Conservation (phyloP, 805 yeast species). For the Kuraishia piskuri region DNA sequence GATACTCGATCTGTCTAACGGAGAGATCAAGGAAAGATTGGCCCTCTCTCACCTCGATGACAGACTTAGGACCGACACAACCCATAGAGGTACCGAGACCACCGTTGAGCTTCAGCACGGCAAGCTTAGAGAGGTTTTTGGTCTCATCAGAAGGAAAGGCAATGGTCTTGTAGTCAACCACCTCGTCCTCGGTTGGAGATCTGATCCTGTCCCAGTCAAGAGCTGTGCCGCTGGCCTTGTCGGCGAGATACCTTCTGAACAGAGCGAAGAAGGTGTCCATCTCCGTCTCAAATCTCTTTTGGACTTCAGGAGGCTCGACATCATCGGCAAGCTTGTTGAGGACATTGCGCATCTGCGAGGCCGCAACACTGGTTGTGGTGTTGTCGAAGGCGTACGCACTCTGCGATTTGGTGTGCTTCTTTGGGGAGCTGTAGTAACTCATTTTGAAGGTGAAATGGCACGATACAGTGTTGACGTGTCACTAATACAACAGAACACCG, state of each 20-base stretch:
- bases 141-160: slow-evolving; percentile 25
- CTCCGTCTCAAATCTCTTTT: slow-evolving; percentile 68
- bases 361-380: slow-evolving; percentile 91
- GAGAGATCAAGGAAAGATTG: slow-evolving; percentile 92
- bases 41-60: slow-evolving; percentile 97
- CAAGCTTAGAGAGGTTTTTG: slow-evolving; percentile 67
- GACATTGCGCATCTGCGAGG: slow-evolving; percentile 96
- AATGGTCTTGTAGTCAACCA: slow-evolving; percentile 63
- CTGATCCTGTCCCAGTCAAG: slow-evolving; percentile 94
- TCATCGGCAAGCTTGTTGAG: slow-evolving; percentile 83
- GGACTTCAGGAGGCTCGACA: slow-evolving; percentile 42
- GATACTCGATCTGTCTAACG: slow-evolving; percentile 93
- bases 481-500: no score
- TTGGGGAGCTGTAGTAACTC: slow-evolving; percentile 17
- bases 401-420: slow-evolving; percentile 64
- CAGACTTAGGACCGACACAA: slow-evolving; percentile 97
- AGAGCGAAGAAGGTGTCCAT: slow-evolving; percentile 92
- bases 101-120: slow-evolving; percentile 94
- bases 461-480: neutral
- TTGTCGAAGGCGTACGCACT: slow-evolving; percentile 87
- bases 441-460: neutral
- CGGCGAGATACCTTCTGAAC: slow-evolving; percentile 85
- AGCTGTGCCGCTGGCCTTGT: slow-evolving; percentile 77
- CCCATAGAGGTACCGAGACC: slow-evolving; percentile 99
- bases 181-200: slow-evolving; percentile 86